A percentile compares a stretch with the other conserved stretches of the same genome.
Evolutionary conservation across 306 rosid species (phyloP).

Genomic region (Rosa multiflora): DNA sequence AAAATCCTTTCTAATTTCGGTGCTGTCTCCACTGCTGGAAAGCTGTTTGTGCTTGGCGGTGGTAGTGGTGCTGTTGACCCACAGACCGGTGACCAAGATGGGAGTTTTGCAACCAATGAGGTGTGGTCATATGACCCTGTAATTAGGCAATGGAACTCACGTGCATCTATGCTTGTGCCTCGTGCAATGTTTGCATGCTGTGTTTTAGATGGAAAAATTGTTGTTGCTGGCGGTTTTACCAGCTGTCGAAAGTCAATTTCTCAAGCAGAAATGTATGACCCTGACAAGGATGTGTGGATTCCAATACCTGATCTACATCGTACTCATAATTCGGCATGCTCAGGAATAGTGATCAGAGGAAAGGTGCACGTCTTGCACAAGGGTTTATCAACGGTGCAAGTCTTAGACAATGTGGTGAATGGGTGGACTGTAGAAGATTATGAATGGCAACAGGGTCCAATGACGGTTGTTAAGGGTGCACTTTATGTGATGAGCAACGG

Average conservation of each 20-base stretch:
- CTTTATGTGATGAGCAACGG: constrained; percentile 90
- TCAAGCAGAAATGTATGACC: constrained; percentile 93
- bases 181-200: constrained; percentile 99
- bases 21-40: constrained; percentile 79
- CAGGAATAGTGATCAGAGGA: constrained; percentile 80
- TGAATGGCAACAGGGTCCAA: constrained; percentile 88
- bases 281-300: constrained; percentile 76
- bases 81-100: constrained; percentile 93
- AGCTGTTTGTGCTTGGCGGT: constrained; percentile 93
- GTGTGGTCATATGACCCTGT: constrained; percentile 98
- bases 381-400: constrained; percentile 84
- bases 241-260: constrained; percentile 91
- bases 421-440: constrained; percentile 81
- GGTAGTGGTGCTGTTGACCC: constrained; percentile 97
- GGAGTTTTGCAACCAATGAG: constrained; percentile 90
- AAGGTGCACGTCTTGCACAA: constrained; percentile 89
- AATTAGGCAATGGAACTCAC: constrained; percentile 67
- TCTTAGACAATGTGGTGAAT: constrained; percentile 58
- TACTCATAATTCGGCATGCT: constrained; percentile 88
- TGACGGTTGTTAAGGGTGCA: constrained; percentile 71
- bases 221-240: constrained; percentile 96
- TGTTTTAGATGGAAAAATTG: constrained; percentile 81
- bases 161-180: constrained; percentile 85
- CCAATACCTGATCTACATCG: constrained; percentile 83
- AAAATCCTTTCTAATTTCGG: constrained; percentile 92